These are phyloP conservation scores for Pluteus cervinus DNA, from an alignment of 768 basidiomycete species.

Conservation along the genomic window DNA sequence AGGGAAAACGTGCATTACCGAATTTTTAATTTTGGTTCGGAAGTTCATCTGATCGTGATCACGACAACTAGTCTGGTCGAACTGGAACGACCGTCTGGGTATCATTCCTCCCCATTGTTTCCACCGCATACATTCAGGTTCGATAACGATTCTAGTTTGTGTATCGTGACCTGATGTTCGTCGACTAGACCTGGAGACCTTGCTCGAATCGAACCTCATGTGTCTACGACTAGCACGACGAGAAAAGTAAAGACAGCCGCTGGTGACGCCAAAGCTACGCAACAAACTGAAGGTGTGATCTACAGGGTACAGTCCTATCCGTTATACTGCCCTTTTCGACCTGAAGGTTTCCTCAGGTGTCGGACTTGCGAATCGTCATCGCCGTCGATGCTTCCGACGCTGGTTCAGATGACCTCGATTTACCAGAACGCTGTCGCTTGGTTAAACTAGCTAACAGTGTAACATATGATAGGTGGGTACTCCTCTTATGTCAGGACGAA, in stretches of 20 bases:
- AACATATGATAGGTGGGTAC: constrained; percentile 73
- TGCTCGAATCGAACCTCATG: constrained; percentile 75
- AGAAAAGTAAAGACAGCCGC: constrained; percentile 39
- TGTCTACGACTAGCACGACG: constrained; percentile 28
- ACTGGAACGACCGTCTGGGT: constrained; percentile 76
- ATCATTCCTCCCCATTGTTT: constrained; percentile 63
- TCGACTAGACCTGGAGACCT: constrained; percentile 75
- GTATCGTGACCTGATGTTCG: constrained; percentile 2
- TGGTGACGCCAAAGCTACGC: constrained; percentile 31
- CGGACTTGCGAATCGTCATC: constrained; percentile 75
- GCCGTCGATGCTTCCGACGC: constrained; percentile 66
- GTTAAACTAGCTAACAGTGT: constrained; percentile 90
- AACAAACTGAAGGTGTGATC: constrained; percentile 77
- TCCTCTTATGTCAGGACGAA: neutral
- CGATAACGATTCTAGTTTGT: constrained; percentile 9
- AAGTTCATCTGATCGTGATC: constrained; percentile 12
- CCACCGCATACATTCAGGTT: constrained; percentile 86
- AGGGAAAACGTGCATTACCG: constrained; percentile 81
- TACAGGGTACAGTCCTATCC: constrained; percentile 53
- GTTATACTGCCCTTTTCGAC: neutral
- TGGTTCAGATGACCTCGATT: constrained; percentile 57
- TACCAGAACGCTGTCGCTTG: constrained; percentile 81
- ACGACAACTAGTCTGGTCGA: constrained; percentile 69
- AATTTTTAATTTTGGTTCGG: neutral
- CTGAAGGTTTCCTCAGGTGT: constrained; percentile 42